Evolutionary conservation across 1,284 basidiomycete genomes (phyloP), one percentile per base, ranked within the genome.

Genomic region (Pseudozyma tsukubaensis): DNA sequence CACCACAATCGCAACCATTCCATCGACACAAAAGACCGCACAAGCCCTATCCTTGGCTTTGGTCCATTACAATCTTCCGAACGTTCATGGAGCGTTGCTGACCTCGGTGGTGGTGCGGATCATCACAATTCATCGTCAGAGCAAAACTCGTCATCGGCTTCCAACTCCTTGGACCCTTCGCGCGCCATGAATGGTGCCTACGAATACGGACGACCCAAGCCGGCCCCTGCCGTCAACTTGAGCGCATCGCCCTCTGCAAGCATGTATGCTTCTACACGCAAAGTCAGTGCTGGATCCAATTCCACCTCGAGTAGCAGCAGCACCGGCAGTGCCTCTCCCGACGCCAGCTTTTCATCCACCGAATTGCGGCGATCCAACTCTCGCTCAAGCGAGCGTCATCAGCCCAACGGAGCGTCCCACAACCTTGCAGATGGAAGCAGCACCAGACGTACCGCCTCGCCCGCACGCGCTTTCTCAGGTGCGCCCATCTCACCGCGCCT

Each of bases 401-500:
- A 61, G n/a, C 55, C 53, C 16, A 59, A 72, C 24, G 69, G 59
- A 13, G 12, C 59, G 10, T 42, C 62, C 12, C 55, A 64, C 34
- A 58, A 60, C 14, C 44, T 64, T 18, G 43, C 59, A 14, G 69
- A 64, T 29, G 51, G 52, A 24, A n/a, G n/a, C n/a, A 58, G 53
- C 53, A 58, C 19, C 50, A 49, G 62, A 19, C 65, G 73, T 32
- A 68, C 62, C 35, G 58, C 64, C n/a, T 79, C 77, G 18, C 76
- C 77, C 16, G 70, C 68, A 4, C 64, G 77, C 40, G 48, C 52
- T 12, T 79, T 64, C 21, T 34, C 56, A 9, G 74, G 56, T 48
- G 50, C 68, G 10, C 72, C 72, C 34, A 64, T 77, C 37, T 79
- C 78, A 43, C 78, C 78, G 9, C 67, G 76, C 32, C 58, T 79